Evolutionary conservation across 2,329 filamentous ascomycete species (phyloP).

Genomic region (Beauveria asiatica): DNA sequence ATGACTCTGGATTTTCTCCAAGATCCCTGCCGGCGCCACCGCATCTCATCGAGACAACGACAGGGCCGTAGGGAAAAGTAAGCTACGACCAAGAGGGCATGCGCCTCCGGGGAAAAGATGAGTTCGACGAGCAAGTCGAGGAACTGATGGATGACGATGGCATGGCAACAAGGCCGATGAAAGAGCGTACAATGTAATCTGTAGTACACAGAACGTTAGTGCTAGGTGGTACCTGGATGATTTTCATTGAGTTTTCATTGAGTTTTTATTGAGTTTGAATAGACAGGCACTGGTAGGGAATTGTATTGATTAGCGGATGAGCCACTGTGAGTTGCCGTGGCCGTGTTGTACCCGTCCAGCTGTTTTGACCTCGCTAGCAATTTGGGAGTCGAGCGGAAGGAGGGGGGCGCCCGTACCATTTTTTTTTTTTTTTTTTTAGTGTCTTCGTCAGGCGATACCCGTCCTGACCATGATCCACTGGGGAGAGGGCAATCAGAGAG

Average conservation of each 20-base stretch:
- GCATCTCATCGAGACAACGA: constrained; percentile 1
- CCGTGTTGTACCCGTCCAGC: neutral
- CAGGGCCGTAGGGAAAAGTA: neutral
- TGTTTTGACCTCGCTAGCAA: neutral
- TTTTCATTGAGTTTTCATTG: too few relatives aligned
- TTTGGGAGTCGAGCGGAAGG: neutral
- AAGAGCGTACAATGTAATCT: too few relatives aligned
- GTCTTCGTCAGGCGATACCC: constrained; percentile 7
- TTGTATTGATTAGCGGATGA: too few relatives aligned
- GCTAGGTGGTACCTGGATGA: too few relatives aligned
- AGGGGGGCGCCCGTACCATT: neutral
- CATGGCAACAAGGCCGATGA: too few relatives aligned
- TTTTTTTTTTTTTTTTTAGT: neutral
- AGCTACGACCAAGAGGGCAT: constrained; percentile 4
- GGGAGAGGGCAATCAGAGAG: neutral
- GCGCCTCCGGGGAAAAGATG: neutral
- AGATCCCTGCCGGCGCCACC: constrained; percentile 1
- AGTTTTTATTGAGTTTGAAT: too few relatives aligned
- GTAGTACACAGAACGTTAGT: too few relatives aligned
- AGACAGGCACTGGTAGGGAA: too few relatives aligned
- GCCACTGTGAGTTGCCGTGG: neutral
- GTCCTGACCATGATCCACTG: constrained; percentile 5
- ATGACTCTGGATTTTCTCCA: too few relatives aligned
- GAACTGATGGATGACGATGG: too few relatives aligned
- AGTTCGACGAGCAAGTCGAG: neutral